Evolutionary conservation across 495 filamentous ascomycete species (phyloP), one percentile per base, ranked within the genome.

Genomic region (Penicillium cataractarum): DNA sequence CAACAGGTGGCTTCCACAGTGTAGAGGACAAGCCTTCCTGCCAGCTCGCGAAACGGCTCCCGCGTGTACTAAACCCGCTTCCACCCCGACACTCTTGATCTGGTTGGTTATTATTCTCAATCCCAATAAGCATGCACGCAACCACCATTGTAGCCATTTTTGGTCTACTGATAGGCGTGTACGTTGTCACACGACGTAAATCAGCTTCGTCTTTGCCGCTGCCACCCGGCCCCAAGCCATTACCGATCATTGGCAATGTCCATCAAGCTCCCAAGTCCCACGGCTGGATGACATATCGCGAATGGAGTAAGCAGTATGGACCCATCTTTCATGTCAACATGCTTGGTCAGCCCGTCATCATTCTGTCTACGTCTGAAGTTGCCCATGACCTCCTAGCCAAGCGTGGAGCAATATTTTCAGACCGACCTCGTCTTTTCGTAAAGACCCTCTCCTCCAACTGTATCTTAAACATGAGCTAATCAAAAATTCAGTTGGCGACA

Each of bases 241-340:
- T 84, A 3, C 83, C 82, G 0, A 74, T 88, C 56, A 68, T 87
- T 19, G 86, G 86, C 40, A 87, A 87, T 76, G 76, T 82, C 26
- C 77, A 79, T 67, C 78, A 83, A 66, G 66, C 85, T 22, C 79
- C 83, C 37, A 76, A 75, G 35, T 71, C 68, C 33, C 80, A 84
- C 55, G 83, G 83, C 22, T 91, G 87, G 87, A 68, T 84, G 19
- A 82, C 84, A 68, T 87, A 89, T 71, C 71, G 72, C 17, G 55
- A 73, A 63, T 81, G 77, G 79, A 74, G 70, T 53, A 70, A 76
- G 57, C 59, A 70, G 31, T 79, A 82, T 60, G 80, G 80, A 17
- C 78, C 77, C 0, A 61, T 83, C n/a, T 62, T 80, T 15, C 55
- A 62, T 19, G 32, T 78, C 19, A 68, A 64, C 27, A 65, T 71